These are phyloP conservation scores for Meyerozyma smithsonii DNA, from an alignment of 1,139 yeast genomes.

Conservation along the genomic window DNA sequence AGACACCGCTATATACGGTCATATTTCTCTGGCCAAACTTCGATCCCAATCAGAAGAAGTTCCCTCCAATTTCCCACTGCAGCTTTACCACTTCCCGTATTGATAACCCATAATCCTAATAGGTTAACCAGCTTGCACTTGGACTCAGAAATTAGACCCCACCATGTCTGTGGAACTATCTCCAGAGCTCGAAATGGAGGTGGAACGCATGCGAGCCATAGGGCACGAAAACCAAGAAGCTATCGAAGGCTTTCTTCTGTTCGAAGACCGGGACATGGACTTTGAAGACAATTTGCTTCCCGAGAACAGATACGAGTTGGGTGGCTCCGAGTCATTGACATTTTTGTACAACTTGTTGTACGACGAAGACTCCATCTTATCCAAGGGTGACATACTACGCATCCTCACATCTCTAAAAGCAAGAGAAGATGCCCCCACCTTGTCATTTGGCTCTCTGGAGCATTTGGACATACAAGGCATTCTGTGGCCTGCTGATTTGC, in stretches of 20 bases:
- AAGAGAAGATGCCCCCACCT: constrained; percentile 33
- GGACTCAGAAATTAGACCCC: too few relatives aligned
- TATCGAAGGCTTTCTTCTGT: not conserved
- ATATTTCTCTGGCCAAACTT: too few relatives aligned
- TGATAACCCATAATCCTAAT: not conserved
- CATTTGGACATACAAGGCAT: constrained; percentile 34
- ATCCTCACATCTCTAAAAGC: constrained; percentile 32
- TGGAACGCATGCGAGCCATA: not conserved
- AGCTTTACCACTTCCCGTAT: too few relatives aligned
- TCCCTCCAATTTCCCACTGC: too few relatives aligned
- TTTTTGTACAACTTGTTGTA: constrained; percentile 37
- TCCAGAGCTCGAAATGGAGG: not conserved
- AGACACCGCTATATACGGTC: too few relatives aligned
- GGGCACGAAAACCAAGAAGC: not conserved
- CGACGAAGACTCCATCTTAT: constrained; percentile 31
- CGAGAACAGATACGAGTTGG: constrained; percentile 31
- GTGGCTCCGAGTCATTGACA: constrained; percentile 37
- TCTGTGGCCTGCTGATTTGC: constrained; percentile 30
- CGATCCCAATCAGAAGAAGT: too few relatives aligned
- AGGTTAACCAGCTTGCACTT: not conserved
- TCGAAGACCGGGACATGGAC: not conserved
- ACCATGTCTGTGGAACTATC: not conserved
- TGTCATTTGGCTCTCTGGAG: constrained; percentile 11
- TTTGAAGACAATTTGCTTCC: not conserved
- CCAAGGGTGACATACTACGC: constrained; percentile 33